Base-by-base conservation (phyloP, 306 rosid genomes). In the Carpinus viminea region DNA sequence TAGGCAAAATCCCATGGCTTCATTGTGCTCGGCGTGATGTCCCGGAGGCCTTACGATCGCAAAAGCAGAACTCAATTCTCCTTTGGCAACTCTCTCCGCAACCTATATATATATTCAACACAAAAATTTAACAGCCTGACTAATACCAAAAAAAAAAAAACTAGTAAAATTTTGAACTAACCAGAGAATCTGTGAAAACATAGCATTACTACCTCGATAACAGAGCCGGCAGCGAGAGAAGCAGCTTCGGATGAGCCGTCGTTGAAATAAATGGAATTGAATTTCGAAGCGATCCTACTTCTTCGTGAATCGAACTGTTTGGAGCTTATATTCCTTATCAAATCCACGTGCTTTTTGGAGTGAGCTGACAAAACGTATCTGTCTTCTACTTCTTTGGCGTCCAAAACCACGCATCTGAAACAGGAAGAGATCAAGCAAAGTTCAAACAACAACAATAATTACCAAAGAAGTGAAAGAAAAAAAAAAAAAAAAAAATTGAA, bases 21-120 rank as follows among this genome's bases (percentile, higher is more conserved):
- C 88, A 18, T 85, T 47, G 3, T 50, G 82, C 75, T 95, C 99
- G 34, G 98, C 98, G 89, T 95, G 99, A 89, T 95, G 99, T 74
- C 99, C 99, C 2, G 99, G 99, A 57, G 99, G 99, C 85, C 99
- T 91, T 52, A 95, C 88, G 71, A 95, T 90, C 72, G 99, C 98
- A 54, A 89, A 83, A 72, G 88, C 98, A 60, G 97, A 90, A 81
- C 88, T 75, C 72, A 95, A 85, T 74, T 95, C 96, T 79, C 93
- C 90, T 79, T 87, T 86, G 5, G 97, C 98, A 68, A 95, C 99
- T 85, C 79, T 89, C 83, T 93, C 81, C 50, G 74, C 84, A 34
- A 81, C 98, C 98, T 95, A 12, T 11, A 41, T 38, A 47, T 47
- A 48, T 48, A 79, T 24, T 51, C n/a, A 72, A 69, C 73, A 75